Base-by-base conservation (phyloP, 306 rosid species). In the Spatholobus suberectus region DNA sequence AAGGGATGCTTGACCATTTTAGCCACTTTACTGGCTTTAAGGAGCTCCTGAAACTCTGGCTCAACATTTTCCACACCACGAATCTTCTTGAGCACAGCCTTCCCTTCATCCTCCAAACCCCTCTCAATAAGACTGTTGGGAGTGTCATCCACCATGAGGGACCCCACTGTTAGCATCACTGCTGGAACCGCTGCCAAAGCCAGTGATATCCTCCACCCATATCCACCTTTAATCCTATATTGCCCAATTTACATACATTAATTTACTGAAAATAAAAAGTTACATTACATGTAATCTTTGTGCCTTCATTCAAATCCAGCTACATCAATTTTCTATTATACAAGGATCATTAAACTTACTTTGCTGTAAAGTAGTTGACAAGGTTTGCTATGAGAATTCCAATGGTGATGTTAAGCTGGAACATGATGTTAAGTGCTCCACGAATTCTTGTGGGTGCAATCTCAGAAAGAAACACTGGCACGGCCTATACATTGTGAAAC, bases 171-270 rank as follows among this genome's bases (percentile, higher is more conserved):
- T 0, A 90, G 54, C 76, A 90, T 1, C 0, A 81, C 0, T 12
- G 94, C 93, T 0, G 97, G 94, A 70, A 90, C 2, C 2, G 87
- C 90, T 1, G 89, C 93, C 62, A 88, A 12, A 6, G 74, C 94
- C 51, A 92, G 0, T 9, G 97, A 90, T 38, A 90, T n/a, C 67
- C 97, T 89, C 97, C 97, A 90, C 20, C 97, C 97, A 71, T 87
- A 85, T 61, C 94, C 96, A 7, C 86, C 93, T 40, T 70, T 1
- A 2, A 92, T 86, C 75, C 88, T 90, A 44, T 71, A 3, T 6
- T 6, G 11, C 80, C n/a, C 74, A 54, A 9, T 27, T 35, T 10
- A 76, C 35, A 35, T 29, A 37, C 27, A 20, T 37, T 21, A 21
- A 21, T 55, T 8, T 13, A 2, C 37, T 8, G n/a, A 74, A 35